phyloP scores from a whole-genome alignment of 371 early-diverging fungal genomes.

The Mucor circinelloides region DNA sequence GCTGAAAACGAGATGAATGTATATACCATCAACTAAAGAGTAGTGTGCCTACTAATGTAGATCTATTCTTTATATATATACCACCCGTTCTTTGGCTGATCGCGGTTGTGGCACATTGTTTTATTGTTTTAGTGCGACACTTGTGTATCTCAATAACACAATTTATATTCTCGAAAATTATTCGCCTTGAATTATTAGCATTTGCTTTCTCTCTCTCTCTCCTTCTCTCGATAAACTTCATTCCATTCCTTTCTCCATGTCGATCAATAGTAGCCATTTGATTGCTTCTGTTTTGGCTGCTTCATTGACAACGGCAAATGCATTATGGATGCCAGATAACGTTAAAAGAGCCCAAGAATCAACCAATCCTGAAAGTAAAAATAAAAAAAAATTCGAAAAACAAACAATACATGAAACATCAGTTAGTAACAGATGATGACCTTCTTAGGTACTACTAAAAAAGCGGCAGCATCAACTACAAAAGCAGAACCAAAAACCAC shows the following conservation, averaged over 20 bases:
- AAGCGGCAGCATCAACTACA: not conserved
- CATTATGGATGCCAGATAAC: conserved; percentile 12
- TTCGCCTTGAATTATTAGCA: not conserved
- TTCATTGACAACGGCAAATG: conserved; percentile 7
- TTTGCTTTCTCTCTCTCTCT: not conserved
- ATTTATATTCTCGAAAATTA: conserved; percentile 1
- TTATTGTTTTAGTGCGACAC: not conserved
- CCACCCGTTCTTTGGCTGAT: not conserved
- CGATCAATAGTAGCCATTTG: not conserved
- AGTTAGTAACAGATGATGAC: not conserved
- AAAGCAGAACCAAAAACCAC: not conserved
- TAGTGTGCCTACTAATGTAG: not conserved
- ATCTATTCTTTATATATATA: not conserved
- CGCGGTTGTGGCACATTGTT: conserved; percentile 1
- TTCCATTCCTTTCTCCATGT: not conserved
- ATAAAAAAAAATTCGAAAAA: not conserved
- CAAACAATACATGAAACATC: not conserved
- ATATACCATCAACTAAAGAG: not conserved
- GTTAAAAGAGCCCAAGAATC: not conserved
- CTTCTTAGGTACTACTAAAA: not conserved
- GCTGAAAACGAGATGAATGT: not conserved
- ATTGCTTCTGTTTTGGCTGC: not conserved
- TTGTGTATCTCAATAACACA: not conserved
- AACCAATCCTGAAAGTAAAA: not conserved
- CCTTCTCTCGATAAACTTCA: not conserved